Percentiles rank a stretch among this genome's conserved stretches.
phyloP scores from a whole-genome alignment of 1,284 basidiomycete genomes.

The Neonothopanus nambi region DNA sequence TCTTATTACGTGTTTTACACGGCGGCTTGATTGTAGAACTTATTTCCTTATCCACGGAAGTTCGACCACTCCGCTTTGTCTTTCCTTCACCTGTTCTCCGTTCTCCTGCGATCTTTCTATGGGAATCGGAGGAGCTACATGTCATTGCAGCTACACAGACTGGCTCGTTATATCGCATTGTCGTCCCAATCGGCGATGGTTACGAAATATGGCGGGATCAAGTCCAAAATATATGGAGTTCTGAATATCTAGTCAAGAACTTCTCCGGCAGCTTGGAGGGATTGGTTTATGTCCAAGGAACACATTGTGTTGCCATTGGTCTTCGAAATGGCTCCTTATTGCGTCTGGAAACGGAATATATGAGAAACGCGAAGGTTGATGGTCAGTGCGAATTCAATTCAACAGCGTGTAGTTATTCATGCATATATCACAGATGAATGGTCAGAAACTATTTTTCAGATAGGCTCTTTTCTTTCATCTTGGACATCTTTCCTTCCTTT shows the following conservation, averaged over 20 bases:
- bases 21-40: slow-evolving; percentile 79
- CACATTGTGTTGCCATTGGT: slow-evolving; percentile 67
- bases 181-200: slow-evolving; percentile 59
- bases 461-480: slow-evolving; percentile 61
- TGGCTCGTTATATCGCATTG: slow-evolving; percentile 78
- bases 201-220: slow-evolving; percentile 60
- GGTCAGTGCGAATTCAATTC: slow-evolving; percentile 42
- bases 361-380: slow-evolving; percentile 50
- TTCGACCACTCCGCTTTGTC: slow-evolving; percentile 70
- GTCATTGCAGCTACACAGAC: slow-evolving; percentile 67
- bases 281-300: slow-evolving; percentile 71
- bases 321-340: slow-evolving; percentile 71
- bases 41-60: slow-evolving; percentile 63
- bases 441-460: slow-evolving; percentile 64
- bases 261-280: slow-evolving; percentile 44
- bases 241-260: slow-evolving; percentile 67
- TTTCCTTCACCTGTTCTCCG: slow-evolving; percentile 76
- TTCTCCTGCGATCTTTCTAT: slow-evolving; percentile 64
- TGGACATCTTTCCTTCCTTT: slow-evolving; percentile 68
- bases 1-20: slow-evolving; percentile 76
- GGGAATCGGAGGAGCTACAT: slow-evolving; percentile 63
- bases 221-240: slow-evolving; percentile 55
- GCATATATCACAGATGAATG: slow-evolving; percentile 52
- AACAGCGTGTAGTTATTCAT: background rate
- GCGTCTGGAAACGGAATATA: slow-evolving; percentile 63